phyloP scores from a whole-genome alignment of 495 filamentous ascomycete species.

The Aspergillus sclerotioniger region DNA sequence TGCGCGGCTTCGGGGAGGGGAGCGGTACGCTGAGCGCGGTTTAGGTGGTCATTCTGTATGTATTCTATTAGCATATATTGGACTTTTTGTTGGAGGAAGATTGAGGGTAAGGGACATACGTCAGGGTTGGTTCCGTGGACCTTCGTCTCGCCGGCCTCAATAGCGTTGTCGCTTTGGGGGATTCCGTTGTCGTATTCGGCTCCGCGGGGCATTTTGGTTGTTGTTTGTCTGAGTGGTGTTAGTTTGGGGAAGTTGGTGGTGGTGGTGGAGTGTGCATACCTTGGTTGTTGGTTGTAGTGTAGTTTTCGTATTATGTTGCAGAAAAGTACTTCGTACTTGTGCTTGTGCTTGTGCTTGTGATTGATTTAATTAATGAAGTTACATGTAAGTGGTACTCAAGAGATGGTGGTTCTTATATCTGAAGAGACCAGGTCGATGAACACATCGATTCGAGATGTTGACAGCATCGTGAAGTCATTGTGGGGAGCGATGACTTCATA shows the following conservation, averaged over 20 bases:
- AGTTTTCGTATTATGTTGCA: too few species aligned
- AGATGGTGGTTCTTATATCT: too few species aligned
- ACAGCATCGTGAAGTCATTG: slow-evolving; percentile 44
- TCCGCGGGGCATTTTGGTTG: slow-evolving; percentile 48
- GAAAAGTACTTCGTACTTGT: too few species aligned
- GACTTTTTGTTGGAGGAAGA: slow-evolving; percentile 1
- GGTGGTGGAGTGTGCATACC: not conserved
- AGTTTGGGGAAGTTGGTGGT: not conserved
- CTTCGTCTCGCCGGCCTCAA: slow-evolving; percentile 46
- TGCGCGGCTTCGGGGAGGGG: slow-evolving; percentile 42
- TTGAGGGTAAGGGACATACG: slow-evolving; percentile 21
- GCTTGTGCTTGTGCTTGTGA: not conserved
- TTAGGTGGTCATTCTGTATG: slow-evolving; percentile 37
- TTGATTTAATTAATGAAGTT: slow-evolving; percentile 2
- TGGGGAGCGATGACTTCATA: slow-evolving; percentile 39
- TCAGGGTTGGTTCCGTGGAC: slow-evolving; percentile 37
- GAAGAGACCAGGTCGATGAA: slow-evolving; percentile 1
- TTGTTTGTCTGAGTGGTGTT: slow-evolving; percentile 3
- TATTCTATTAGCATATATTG: not conserved
- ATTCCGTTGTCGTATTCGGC: slow-evolving; percentile 49
- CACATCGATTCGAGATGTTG: slow-evolving; percentile 17
- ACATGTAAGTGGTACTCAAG: too few species aligned
- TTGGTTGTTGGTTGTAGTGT: not conserved
- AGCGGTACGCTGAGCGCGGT: slow-evolving; percentile 42
- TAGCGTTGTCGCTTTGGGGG: slow-evolving; percentile 49